These are phyloP conservation scores for Paramecium primaurelia DNA, from an alignment of 73 alveolate genomes.

Conservation along the genomic window DNA sequence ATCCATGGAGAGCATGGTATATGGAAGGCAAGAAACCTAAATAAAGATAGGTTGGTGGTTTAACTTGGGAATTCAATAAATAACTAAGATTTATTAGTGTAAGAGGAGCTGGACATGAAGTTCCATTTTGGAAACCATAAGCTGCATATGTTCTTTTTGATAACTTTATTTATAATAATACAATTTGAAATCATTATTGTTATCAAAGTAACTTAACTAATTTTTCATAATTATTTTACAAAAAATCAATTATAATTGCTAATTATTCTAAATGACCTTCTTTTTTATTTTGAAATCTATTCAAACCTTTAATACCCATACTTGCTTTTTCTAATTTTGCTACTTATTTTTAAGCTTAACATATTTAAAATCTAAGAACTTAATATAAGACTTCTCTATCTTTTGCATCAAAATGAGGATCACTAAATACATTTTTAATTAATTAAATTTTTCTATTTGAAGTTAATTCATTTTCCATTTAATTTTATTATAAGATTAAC, in stretches of 20 bases:
- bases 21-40: neutral
- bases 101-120: conserved; percentile 50
- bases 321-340: conserved; percentile 31
- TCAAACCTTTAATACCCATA: neutral
- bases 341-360: neutral
- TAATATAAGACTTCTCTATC: conserved; percentile 31
- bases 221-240: conserved; percentile 3
- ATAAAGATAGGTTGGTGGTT: conserved; percentile 5
- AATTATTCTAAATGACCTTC: conserved; percentile 31
- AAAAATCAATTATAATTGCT: neutral
- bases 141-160: conserved; percentile 16
- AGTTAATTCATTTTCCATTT: conserved; percentile 3
- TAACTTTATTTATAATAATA: neutral
- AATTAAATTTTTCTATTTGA: conserved; percentile 14
- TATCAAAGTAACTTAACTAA: neutral
- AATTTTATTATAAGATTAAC: neutral
- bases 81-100: conserved; percentile 24
- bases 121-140: conserved; percentile 32
- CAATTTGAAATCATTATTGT: neutral
- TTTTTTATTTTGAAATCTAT: neutral
- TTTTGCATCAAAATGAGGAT: conserved; percentile 42
- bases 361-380: neutral
- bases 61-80: conserved; percentile 32
- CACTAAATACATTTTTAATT: neutral
- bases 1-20: conserved; percentile 45